phyloP scores from a whole-genome alignment of 2,329 filamentous ascomycete species.

The Zasmidium citrigriseum region DNA sequence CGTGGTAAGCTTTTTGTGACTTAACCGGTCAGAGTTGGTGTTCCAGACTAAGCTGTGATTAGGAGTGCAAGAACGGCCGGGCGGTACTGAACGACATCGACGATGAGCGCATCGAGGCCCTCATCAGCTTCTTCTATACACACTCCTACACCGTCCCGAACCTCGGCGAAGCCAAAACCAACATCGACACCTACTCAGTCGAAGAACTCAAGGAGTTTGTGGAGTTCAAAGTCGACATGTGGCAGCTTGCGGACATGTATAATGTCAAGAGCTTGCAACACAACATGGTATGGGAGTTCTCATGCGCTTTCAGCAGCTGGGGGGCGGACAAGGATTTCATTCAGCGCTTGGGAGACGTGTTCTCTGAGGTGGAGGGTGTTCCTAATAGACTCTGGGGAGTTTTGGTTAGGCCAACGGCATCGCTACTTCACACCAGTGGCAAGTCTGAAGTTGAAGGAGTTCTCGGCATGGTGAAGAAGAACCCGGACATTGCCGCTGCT shows the following conservation, averaged over 20 bases:
- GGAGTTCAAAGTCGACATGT: neutral
- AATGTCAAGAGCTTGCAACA: neutral
- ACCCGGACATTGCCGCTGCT: too few species aligned
- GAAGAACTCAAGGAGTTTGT: neutral
- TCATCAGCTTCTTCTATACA: constrained; percentile 7
- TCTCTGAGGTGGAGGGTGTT: too few species aligned
- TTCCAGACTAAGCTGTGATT: neutral
- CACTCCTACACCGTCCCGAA: neutral
- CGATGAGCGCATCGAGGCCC: constrained; percentile 21
- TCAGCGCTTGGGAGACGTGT: too few species aligned
- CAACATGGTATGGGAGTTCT: too few species aligned
- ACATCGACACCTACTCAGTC: neutral
- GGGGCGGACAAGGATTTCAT: neutral
- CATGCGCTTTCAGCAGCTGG: too few species aligned
- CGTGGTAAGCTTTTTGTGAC: neutral
- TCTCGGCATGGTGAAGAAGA: too few species aligned
- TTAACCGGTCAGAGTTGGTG: neutral
- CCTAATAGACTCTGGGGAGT: too few species aligned
- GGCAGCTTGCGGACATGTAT: neutral
- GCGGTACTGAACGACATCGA: constrained; percentile 4
- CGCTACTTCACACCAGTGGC: too few species aligned
- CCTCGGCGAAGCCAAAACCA: too few species aligned
- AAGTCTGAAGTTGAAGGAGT: too few species aligned
- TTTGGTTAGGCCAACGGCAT: too few species aligned
- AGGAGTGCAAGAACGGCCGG: neutral